Conservation (phyloP, 2,329 filamentous ascomycete genomes). For the Proliferodiscus dingleyae region DNA sequence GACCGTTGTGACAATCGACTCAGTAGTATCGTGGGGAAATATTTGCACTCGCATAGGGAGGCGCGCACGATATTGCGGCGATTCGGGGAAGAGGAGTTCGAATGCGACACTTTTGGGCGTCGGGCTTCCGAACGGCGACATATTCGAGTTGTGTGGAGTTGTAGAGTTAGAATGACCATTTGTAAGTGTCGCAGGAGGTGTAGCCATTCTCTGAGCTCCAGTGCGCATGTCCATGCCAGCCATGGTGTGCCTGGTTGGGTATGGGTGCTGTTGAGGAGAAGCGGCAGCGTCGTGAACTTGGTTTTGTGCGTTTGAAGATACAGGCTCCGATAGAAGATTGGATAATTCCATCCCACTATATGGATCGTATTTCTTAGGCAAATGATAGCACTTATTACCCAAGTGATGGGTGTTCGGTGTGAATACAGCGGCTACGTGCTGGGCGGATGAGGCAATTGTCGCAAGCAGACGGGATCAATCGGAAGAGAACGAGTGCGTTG, state of each 20-base stretch:
- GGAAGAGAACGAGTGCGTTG: constrained; percentile 21
- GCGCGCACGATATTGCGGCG: constrained; percentile 65
- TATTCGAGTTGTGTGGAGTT: constrained; percentile 22
- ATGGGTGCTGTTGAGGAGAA: constrained; percentile 21
- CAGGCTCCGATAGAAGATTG: constrained; percentile 20
- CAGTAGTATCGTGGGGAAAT: constrained; percentile 90
- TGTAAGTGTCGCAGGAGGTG: constrained; percentile 26
- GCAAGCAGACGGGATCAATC: constrained; percentile 24
- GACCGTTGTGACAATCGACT: constrained; percentile 95
- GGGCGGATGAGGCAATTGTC: constrained; percentile 19
- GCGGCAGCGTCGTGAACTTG: constrained; percentile 18
- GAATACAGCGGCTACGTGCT: constrained; percentile 11
- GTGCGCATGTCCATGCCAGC: constrained; percentile 22
- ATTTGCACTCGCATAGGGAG: constrained; percentile 87
- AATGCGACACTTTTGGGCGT: constrained; percentile 73
- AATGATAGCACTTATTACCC: constrained; percentile 13
- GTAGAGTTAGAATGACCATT: constrained; percentile 22
- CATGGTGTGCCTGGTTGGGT: constrained; percentile 28
- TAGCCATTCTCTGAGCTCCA: constrained; percentile 24
- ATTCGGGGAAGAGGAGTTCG: constrained; percentile 65
- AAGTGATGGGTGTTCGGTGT: constrained; percentile 14
- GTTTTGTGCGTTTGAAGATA: constrained; percentile 24
- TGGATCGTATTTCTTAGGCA: constrained; percentile 3
- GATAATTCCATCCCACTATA: constrained; percentile 20
- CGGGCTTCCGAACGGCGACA: constrained; percentile 30